Conservation (phyloP, 2,329 filamentous ascomycete genomes). For the Cercospora citrullina region DNA sequence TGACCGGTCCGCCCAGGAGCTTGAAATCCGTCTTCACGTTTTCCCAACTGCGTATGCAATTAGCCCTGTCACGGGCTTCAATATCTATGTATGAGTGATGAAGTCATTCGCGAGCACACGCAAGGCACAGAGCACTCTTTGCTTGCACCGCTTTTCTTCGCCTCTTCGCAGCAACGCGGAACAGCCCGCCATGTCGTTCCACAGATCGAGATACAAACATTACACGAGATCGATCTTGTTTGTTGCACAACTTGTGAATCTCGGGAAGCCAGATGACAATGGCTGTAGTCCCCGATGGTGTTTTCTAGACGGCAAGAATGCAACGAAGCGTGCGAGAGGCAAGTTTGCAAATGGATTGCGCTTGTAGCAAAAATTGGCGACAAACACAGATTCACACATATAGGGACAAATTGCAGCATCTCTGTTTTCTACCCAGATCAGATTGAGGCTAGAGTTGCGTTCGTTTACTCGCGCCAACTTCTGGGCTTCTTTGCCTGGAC, state of each 20-base stretch:
- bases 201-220: background rate
- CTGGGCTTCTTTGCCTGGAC: background rate
- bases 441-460: background rate
- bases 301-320: conserved; percentile 1
- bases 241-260: background rate
- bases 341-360: conserved; percentile 5
- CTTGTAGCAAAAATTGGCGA: conserved; percentile 10
- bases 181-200: background rate
- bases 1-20: background rate
- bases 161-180: background rate
- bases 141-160: background rate
- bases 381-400: background rate
- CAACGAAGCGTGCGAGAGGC: background rate
- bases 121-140: background rate
- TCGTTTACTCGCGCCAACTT: background rate
- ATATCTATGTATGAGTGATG: background rate
- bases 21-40: background rate
- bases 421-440: background rate
- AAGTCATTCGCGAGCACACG: background rate
- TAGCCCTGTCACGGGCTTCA: background rate
- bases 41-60: background rate
- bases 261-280: background rate
- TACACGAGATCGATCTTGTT: background rate
- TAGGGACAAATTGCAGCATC: background rate
- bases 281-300: background rate